Conservation (phyloP, 2,329 filamentous ascomycete species). For the Clonostachys byssicola region DNA sequence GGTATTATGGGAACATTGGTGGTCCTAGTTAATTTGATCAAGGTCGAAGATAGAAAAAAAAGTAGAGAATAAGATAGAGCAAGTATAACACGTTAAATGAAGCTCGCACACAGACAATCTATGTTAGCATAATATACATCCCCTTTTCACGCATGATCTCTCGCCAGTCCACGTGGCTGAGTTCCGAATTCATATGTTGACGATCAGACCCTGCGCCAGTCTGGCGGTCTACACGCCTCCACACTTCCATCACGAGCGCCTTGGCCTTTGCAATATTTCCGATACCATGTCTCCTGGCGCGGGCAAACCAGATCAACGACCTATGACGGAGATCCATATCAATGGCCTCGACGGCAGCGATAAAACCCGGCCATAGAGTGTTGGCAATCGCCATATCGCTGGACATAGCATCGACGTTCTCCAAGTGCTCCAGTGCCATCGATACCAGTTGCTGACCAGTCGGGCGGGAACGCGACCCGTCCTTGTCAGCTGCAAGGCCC, state of each 20-base stretch:
- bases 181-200: background rate
- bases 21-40: too few relatives aligned
- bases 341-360: slow-evolving; percentile 1
- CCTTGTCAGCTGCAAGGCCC: background rate
- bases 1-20: too few relatives aligned
- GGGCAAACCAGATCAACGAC: background rate
- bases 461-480: background rate
- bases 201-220: background rate
- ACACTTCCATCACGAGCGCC: slow-evolving; percentile 1
- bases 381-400: background rate
- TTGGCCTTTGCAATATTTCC: slow-evolving; percentile 1
- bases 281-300: slow-evolving; percentile 2
- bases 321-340: slow-evolving; percentile 1
- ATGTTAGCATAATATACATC: background rate
- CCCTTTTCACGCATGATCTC: background rate
- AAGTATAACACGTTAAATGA: too few relatives aligned
- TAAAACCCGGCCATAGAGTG: slow-evolving; percentile 2
- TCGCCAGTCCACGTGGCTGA: slow-evolving; percentile 1
- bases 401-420: slow-evolving; percentile 1
- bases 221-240: background rate
- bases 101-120: background rate
- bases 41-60: too few relatives aligned
- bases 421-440: slow-evolving; percentile 1
- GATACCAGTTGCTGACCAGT: slow-evolving; percentile 1
- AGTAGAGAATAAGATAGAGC: too few relatives aligned